A percentile compares a stretch with the other conserved stretches of the same genome.
These are phyloP conservation scores for Aspergillus steynii DNA, from an alignment of 495 filamentous ascomycete genomes.

Conservation along the genomic window DNA sequence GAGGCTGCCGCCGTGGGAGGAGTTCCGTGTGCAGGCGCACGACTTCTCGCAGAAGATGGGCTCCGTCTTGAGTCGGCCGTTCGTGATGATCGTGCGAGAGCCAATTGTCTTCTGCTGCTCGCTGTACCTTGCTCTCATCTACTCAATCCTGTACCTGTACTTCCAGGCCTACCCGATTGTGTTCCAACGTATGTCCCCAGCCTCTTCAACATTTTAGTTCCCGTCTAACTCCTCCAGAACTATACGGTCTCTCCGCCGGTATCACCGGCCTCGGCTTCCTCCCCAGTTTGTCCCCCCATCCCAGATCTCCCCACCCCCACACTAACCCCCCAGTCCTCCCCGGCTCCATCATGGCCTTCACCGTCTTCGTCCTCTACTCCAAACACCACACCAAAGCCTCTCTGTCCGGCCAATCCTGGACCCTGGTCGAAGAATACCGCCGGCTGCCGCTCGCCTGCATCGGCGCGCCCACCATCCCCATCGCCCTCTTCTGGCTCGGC, in stretches of 20 bases:
- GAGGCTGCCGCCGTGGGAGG: background rate
- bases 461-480: constrained; percentile 52
- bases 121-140: constrained; percentile 58
- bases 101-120: constrained; percentile 52
- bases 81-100: constrained; percentile 42
- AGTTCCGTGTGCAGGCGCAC: background rate
- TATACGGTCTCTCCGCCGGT: constrained; percentile 47
- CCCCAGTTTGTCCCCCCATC: constrained; percentile 22
- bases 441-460: constrained; percentile 57
- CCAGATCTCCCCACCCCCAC: background rate
- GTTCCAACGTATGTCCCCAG: constrained; percentile 36
- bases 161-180: constrained; percentile 62
- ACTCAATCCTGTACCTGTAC: constrained; percentile 63
- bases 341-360: constrained; percentile 28
- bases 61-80: constrained; percentile 37
- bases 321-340: constrained; percentile 17
- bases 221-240: constrained; percentile 28
- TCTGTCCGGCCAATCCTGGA: constrained; percentile 23
- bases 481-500: constrained; percentile 61
- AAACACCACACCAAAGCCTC: constrained; percentile 25
- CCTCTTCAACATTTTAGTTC: no score
- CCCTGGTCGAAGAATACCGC: constrained; percentile 55
- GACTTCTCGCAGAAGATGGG: constrained; percentile 2
- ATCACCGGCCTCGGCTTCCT: constrained; percentile 34
- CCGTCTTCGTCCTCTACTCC: constrained; percentile 29